phyloP scores from a whole-genome alignment of 2,329 filamentous ascomycete genomes.

The Phaeosphaeria sp. region DNA sequence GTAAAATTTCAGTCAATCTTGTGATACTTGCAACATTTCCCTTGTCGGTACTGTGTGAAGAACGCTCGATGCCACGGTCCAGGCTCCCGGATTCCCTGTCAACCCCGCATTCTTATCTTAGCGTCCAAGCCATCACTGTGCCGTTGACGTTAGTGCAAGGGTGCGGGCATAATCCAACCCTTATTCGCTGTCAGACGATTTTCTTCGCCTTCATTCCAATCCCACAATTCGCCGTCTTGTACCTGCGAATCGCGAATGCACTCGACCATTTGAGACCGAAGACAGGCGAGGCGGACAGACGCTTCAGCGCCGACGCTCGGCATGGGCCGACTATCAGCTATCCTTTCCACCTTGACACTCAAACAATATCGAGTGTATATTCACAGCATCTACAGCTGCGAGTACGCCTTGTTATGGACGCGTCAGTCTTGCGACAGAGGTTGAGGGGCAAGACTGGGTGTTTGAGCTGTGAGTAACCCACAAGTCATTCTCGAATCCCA shows the following conservation, averaged over 20 bases:
- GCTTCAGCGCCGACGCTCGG: background rate
- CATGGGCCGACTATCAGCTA: background rate
- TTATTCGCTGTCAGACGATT: background rate
- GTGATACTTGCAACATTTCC: background rate
- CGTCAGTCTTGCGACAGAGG: slow-evolving; percentile 4
- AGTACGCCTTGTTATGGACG: background rate
- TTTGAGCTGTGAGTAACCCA: slow-evolving; percentile 7
- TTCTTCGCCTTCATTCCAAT: background rate
- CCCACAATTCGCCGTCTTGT: background rate
- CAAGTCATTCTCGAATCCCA: slow-evolving; percentile 6
- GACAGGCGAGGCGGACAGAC: background rate
- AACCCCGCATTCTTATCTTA: slow-evolving; percentile 5
- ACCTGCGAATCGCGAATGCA: background rate
- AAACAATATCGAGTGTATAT: background rate
- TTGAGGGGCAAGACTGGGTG: slow-evolving; percentile 12
- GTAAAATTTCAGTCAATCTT: background rate
- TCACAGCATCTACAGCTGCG: background rate
- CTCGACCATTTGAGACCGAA: background rate
- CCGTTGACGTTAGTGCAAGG: background rate
- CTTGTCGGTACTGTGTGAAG: background rate
- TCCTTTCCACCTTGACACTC: background rate
- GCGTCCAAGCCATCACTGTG: background rate
- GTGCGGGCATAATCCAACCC: background rate
- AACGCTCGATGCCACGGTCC: background rate
- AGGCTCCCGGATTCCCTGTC: background rate